These are phyloP conservation scores for Lasiosphaeria hispida DNA, from an alignment of 495 filamentous ascomycete species.

Conservation along the genomic window DNA sequence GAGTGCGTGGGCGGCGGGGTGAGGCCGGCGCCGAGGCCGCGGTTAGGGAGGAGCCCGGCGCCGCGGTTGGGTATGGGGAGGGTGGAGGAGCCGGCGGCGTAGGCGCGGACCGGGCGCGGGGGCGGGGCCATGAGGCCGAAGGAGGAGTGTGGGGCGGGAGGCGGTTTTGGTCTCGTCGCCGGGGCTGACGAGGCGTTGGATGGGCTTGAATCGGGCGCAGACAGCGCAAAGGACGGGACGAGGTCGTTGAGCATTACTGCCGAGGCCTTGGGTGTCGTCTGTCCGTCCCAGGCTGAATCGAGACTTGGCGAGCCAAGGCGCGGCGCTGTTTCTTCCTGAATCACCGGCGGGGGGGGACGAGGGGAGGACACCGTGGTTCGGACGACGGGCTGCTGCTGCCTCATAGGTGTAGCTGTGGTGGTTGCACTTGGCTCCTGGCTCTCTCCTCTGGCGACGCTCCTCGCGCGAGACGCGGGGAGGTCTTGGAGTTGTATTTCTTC, in stretches of 20 bases:
- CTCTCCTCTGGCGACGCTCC: neutral
- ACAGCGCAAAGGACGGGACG: conserved; percentile 44
- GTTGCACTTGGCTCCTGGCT: conserved; percentile 4
- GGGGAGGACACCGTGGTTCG: conserved; percentile 22
- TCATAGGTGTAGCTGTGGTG: conserved; percentile 7
- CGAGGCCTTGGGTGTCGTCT: conserved; percentile 44
- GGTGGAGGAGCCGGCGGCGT: conserved; percentile 27
- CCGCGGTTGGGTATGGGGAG: conserved; percentile 19
- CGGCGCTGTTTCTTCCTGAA: neutral
- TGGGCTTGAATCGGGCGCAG: conserved; percentile 23
- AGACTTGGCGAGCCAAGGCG: conserved; percentile 5
- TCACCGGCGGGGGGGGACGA: neutral
- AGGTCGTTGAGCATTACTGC: conserved; percentile 7
- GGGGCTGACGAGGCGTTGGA: conserved; percentile 23
- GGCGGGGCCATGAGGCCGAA: conserved; percentile 22
- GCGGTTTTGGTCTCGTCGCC: conserved; percentile 15
- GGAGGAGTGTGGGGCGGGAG: conserved; percentile 33
- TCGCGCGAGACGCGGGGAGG: neutral
- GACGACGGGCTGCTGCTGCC: neutral
- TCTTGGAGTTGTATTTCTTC: neutral
- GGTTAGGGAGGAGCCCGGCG: conserved; percentile 30
- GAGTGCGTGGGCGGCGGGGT: conserved; percentile 48
- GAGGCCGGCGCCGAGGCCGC: conserved; percentile 21
- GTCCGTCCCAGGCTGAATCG: conserved; percentile 24
- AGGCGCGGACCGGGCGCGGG: conserved; percentile 19